These are phyloP conservation scores for Aquilaria yunnanensis DNA, from an alignment of 345 rosid species.

Conservation along the genomic window DNA sequence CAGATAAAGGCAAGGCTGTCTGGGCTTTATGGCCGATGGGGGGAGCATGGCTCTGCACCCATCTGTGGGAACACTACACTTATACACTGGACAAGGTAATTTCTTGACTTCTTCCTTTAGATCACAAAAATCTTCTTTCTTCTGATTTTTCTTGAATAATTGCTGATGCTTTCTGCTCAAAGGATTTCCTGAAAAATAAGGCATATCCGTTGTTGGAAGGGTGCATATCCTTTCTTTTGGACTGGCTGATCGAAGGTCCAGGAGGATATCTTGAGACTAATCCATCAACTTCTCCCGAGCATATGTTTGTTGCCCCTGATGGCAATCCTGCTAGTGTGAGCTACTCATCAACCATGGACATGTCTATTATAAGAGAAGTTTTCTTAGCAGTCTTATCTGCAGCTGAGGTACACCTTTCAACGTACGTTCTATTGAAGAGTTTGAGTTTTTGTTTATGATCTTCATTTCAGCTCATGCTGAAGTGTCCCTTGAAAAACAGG, in stretches of 20 bases:
- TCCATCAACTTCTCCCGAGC: conserved; percentile 99
- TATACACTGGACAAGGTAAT: conserved; percentile 82
- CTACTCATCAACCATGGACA: conserved; percentile 97
- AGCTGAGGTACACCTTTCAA: conserved; percentile 56
- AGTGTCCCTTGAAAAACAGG: conserved; percentile 28
- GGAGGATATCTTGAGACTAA: conserved; percentile 77
- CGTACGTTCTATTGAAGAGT: not conserved
- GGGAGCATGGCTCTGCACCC: conserved; percentile 97
- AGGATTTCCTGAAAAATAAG: conserved; percentile 75
- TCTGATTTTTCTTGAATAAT: not conserved
- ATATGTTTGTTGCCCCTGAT: conserved; percentile 70
- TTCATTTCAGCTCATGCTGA: conserved; percentile 1
- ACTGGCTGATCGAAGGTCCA: conserved; percentile 83
- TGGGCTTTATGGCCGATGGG: conserved; percentile 99
- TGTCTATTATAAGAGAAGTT: conserved; percentile 71
- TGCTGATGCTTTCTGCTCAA: conserved; percentile 13
- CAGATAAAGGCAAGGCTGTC: conserved; percentile 61
- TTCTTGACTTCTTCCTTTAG: conserved; percentile 12
- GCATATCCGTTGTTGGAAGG: conserved; percentile 89
- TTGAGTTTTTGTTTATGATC: conserved; percentile 9
- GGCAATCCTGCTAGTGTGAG: conserved; percentile 84
- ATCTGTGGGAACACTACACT: conserved; percentile 87
- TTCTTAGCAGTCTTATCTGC: conserved; percentile 66
- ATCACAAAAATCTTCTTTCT: not conserved
- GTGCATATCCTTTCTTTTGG: conserved; percentile 65